phyloP scores from a whole-genome alignment of 352 stramenopile species.

The Phytophthora meadii region DNA sequence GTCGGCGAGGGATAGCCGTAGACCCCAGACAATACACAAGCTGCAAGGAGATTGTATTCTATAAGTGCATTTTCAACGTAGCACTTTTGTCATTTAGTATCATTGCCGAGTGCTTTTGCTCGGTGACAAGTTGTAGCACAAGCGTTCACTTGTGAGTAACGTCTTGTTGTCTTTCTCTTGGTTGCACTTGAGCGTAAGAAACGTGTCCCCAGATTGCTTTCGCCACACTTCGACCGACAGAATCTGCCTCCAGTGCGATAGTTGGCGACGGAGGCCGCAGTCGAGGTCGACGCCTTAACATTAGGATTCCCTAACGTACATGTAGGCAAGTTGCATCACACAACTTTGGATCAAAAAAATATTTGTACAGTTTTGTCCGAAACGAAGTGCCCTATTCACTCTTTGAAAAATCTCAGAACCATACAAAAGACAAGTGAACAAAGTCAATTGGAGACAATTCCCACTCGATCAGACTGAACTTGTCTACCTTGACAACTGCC shows the following conservation, averaged over 20 bases:
- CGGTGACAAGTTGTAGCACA: no score
- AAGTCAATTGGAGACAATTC: not conserved
- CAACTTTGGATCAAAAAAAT: not conserved
- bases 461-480: not conserved
- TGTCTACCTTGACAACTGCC: constrained; percentile 9
- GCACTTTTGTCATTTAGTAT: not conserved
- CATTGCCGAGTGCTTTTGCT: not conserved
- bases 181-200: no score
- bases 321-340: not conserved
- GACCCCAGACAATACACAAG: constrained; percentile 30
- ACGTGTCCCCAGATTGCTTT: no score
- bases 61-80: not conserved
- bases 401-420: not conserved
- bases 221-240: no score
- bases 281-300: not conserved
- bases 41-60: constrained; percentile 34
- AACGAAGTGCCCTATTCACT: constrained; percentile 8
- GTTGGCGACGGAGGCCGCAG: not conserved
- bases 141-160: constrained; percentile 16
- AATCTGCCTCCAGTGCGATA: constrained; percentile 4
- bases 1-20: constrained; percentile 13
- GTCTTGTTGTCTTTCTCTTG: not conserved
- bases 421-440: constrained; percentile 1
- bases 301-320: not conserved
- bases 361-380: constrained; percentile 1